Conservation (phyloP, 2,329 filamentous ascomycete genomes). For the Fusarium sp. region DNA sequence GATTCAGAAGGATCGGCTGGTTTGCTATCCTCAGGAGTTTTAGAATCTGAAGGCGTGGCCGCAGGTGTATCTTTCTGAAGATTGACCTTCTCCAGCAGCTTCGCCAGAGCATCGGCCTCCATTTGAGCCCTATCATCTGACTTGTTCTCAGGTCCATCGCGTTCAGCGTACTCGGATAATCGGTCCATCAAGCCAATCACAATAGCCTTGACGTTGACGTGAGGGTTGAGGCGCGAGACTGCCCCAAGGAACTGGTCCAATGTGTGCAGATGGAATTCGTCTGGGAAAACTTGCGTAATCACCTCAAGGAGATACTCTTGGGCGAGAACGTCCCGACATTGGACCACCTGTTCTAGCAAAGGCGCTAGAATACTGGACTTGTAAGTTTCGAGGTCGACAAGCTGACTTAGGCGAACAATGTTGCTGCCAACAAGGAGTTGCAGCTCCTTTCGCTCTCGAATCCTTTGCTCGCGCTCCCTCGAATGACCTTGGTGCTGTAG, state of each 20-base stretch:
- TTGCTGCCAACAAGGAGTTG: constrained; percentile 97
- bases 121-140: constrained; percentile 76
- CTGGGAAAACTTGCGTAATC: constrained; percentile 98
- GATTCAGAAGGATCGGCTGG: constrained; percentile 48
- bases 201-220: constrained; percentile 98
- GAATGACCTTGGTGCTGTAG: constrained; percentile 98
- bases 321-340: constrained; percentile 95
- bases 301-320: constrained; percentile 98
- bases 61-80: constrained; percentile 67
- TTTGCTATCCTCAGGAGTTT: constrained; percentile 43
- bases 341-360: constrained; percentile 94
- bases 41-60: constrained; percentile 32
- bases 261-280: constrained; percentile 97
- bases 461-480: constrained; percentile 90
- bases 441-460: constrained; percentile 93
- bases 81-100: constrained; percentile 81
- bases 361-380: constrained; percentile 90
- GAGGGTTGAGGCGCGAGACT: constrained; percentile 90
- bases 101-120: constrained; percentile 85
- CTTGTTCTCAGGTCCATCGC: constrained; percentile 80
- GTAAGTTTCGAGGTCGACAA: constrained; percentile 95
- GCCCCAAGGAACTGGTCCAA: constrained; percentile 95
- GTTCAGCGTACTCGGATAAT: constrained; percentile 91
- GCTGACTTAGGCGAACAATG: constrained; percentile 90
- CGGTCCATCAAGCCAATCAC: constrained; percentile 98